Percentiles rank a stretch among this genome's conserved stretches.
phyloP scores from a whole-genome alignment of 495 filamentous ascomycete species.

The Opeltia flavorubescens region DNA sequence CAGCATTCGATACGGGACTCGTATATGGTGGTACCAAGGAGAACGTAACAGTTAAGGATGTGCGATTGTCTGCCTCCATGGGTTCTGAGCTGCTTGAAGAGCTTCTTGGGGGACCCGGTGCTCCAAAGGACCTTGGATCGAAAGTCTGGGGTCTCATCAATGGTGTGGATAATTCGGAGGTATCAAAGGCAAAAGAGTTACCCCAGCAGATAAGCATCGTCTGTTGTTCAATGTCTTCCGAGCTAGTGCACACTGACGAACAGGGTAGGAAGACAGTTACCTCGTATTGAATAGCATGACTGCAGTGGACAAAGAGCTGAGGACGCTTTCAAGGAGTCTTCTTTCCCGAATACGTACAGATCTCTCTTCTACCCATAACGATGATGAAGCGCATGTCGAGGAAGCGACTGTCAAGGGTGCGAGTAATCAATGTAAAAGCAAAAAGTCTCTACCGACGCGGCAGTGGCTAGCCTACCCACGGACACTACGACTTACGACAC shows the following conservation, averaged over 20 bases:
- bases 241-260: background rate
- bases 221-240: background rate
- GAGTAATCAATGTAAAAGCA: background rate
- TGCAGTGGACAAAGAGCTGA: conserved; percentile 50
- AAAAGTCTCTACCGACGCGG: background rate
- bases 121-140: conserved; percentile 50
- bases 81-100: conserved; percentile 43
- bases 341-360: conserved; percentile 68
- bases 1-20: conserved; percentile 25
- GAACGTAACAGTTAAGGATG: conserved; percentile 47
- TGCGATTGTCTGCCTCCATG: conserved; percentile 47
- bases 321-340: conserved; percentile 49
- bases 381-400: conserved; percentile 8
- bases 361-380: conserved; percentile 40
- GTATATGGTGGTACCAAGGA: conserved; percentile 35
- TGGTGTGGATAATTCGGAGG: conserved; percentile 44
- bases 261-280: conserved; percentile 61
- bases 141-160: conserved; percentile 74
- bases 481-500: conserved; percentile 66
- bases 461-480: conserved; percentile 55
- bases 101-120: conserved; percentile 53
- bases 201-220: conserved; percentile 80
- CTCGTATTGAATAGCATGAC: conserved; percentile 45
- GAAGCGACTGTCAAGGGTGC: conserved; percentile 6
- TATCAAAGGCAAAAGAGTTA: conserved; percentile 53